Evolutionary conservation across 352 stramenopile species (phyloP).

Genomic region (Globisporangium irregulare): DNA sequence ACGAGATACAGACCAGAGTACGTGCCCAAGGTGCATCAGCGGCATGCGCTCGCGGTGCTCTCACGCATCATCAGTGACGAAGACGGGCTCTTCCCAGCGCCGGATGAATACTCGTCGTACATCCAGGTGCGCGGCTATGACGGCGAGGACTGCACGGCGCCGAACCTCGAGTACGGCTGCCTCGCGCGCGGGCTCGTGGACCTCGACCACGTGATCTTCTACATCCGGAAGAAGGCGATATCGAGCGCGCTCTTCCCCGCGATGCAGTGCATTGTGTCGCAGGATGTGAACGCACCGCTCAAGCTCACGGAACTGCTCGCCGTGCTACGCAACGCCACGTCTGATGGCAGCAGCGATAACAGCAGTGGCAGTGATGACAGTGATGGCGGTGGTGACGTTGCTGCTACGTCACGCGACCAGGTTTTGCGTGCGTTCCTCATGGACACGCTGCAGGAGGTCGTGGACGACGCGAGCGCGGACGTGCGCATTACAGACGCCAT

Average conservation of each 20-base stretch:
- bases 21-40: slow-evolving; percentile 35
- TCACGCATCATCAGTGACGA: slow-evolving; percentile 42
- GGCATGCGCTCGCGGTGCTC: slow-evolving; percentile 37
- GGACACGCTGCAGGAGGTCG: slow-evolving; percentile 25
- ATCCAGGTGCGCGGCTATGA: slow-evolving; percentile 36
- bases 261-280: slow-evolving; percentile 49
- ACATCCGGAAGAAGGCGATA: slow-evolving; percentile 37
- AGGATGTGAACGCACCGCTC: slow-evolving; percentile 50
- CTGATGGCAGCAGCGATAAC: not conserved
- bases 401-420: slow-evolving; percentile 22
- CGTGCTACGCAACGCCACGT: slow-evolving; percentile 26
- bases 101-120: slow-evolving; percentile 46
- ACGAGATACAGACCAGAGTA: slow-evolving; percentile 28
- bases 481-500: slow-evolving; percentile 37
- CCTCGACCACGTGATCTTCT: slow-evolving; percentile 37
- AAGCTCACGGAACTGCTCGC: slow-evolving; percentile 35
- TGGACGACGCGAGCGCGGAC: slow-evolving; percentile 33
- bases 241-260: slow-evolving; percentile 38
- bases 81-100: slow-evolving; percentile 46
- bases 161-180: slow-evolving; percentile 54
- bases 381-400: not conserved
- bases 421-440: slow-evolving; percentile 33
- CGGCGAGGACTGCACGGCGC: slow-evolving; percentile 42
- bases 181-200: slow-evolving; percentile 50
- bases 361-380: not conserved